These are phyloP conservation scores for Clonostachys solani DNA, from an alignment of 2,329 filamentous ascomycete species.

Conservation along the genomic window DNA sequence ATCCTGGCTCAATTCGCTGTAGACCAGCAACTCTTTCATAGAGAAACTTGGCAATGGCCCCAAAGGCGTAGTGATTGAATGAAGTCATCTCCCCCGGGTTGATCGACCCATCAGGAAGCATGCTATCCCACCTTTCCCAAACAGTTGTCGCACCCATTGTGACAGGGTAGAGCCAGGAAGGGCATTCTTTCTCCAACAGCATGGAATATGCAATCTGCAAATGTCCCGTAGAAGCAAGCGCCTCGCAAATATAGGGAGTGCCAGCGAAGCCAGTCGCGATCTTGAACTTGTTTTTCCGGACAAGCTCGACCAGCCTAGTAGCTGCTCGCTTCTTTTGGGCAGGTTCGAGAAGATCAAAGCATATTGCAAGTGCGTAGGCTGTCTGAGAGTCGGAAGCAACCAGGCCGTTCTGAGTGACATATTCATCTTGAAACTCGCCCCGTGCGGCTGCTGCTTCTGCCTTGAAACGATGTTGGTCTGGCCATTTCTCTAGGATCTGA, in stretches of 20 bases:
- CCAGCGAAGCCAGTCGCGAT: conserved; percentile 1
- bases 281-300: not conserved
- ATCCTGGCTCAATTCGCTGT: not conserved
- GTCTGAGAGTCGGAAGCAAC: not conserved
- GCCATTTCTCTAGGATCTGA: not conserved
- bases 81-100: conserved; percentile 43
- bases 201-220: conserved; percentile 35
- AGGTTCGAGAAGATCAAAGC: not conserved
- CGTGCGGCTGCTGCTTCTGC: not conserved
- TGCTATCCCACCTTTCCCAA: conserved; percentile 47
- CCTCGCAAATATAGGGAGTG: not conserved
- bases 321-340: not conserved
- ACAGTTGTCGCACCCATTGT: conserved; percentile 39
- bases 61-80: conserved; percentile 45
- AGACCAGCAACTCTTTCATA: not conserved
- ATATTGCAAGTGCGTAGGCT: conserved; percentile 1
- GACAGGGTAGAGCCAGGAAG: conserved; percentile 44
- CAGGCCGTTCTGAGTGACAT: not conserved
- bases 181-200: conserved; percentile 36
- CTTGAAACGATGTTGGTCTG: not conserved
- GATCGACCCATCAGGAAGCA: conserved; percentile 35
- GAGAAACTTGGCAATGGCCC: conserved; percentile 26
- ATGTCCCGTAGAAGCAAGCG: not conserved
- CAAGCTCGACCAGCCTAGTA: not conserved
- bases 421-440: not conserved